Base-by-base conservation (phyloP, 208 protist genomes). In the Leishmania gerbilli region DNA sequence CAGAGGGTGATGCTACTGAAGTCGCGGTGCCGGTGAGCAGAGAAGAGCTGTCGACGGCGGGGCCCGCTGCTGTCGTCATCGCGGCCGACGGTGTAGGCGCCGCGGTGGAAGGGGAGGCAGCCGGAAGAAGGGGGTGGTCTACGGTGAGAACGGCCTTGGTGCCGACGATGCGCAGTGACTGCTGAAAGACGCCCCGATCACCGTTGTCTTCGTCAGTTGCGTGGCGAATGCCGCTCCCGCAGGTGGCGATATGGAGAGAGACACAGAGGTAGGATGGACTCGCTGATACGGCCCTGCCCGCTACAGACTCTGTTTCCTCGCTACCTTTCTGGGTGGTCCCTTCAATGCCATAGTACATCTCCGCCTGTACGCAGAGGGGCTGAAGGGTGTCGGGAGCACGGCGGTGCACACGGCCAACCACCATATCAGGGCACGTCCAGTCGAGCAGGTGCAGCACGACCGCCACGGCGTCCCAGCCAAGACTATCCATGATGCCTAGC, bases 371-470 rank as follows among this genome's bases (percentile, higher is more conserved):
- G 49, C 78, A 79, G 1, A 77, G 45, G 5, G 82, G 82, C 17
- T 53, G 47, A 24, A 55, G 71, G 11, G 51, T 71, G 3, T 56
- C 45, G 3, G 64, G 19, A 8, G 49, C 4, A 9, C 82, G 78
- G 58, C 82, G 82, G 40, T 79, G 74, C 55, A 86, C 82, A n/a
- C 82, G 82, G 1, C 82, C 82, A 42, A 82, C 72, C 6, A 86
- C 77, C 82, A 86, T 82, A 55, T 86, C 82, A 47, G 82, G 82
- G 31, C 78, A 82, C 19, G 79, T 86, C 82, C 82, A 86, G 78
- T 81, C 77, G 37, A 86, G 47, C 37, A 86, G 82, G 47, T 82
- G 82, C 34, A 86, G 79, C 68, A 77, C 62, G 49, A 75, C 71
- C 45, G 82, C 82, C 45, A 86, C 82, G 13, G 78, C 82, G 47